Conservation (phyloP, 2,329 filamentous ascomycete species). For the Aciculosporium take region DNA sequence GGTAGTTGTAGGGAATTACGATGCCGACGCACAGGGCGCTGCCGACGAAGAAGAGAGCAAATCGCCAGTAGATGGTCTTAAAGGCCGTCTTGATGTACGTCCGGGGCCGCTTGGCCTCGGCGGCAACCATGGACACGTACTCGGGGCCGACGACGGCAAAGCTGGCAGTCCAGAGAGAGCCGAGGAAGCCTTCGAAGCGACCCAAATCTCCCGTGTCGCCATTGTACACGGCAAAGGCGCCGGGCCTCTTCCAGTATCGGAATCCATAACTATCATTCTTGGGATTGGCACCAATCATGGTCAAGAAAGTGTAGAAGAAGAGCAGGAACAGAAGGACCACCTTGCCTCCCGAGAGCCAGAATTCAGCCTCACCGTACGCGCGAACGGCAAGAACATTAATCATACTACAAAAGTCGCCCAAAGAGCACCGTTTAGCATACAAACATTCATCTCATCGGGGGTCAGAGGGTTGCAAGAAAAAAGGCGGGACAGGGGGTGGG, state of each 20-base stretch:
- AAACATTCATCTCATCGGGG: conserved; percentile 4
- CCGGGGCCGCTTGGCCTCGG: conserved; percentile 51
- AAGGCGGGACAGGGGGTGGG: neutral
- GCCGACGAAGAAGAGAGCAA: conserved; percentile 57
- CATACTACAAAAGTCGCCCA: conserved; percentile 19
- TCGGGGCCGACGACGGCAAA: conserved; percentile 55
- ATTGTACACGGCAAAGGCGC: conserved; percentile 36
- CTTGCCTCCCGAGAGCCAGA: conserved; percentile 50
- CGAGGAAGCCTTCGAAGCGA: conserved; percentile 55
- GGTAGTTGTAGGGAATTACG: conserved; percentile 50
- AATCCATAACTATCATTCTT: conserved; percentile 55
- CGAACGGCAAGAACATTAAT: conserved; percentile 53
- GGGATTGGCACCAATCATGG: conserved; percentile 67
- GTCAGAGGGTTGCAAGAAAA: neutral
- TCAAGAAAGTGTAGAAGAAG: conserved; percentile 64
- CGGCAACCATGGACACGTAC: conserved; percentile 55
- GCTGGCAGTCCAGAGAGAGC: conserved; percentile 48
- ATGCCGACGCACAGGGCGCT: conserved; percentile 54
- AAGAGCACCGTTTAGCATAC: conserved; percentile 15
- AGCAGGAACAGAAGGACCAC: conserved; percentile 52
- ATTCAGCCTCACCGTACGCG: conserved; percentile 58
- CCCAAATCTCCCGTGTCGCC: conserved; percentile 43
- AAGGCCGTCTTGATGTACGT: conserved; percentile 52
- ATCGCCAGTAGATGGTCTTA: conserved; percentile 59
- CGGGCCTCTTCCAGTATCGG: conserved; percentile 43